Base-by-base conservation (phyloP, 805 yeast species). In the Saccharomycopsis babjevae region DNA sequence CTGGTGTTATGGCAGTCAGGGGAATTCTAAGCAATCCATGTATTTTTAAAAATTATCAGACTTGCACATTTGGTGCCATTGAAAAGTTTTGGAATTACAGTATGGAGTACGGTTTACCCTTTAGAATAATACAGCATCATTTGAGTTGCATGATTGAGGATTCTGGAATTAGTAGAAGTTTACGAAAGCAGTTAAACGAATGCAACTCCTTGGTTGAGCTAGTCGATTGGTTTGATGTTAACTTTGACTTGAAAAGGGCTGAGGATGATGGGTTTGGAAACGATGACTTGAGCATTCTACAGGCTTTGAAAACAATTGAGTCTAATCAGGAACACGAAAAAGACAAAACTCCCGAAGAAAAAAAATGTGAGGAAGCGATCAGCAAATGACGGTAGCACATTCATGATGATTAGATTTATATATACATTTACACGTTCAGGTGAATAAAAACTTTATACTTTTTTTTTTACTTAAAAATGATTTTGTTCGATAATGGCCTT, bases 1-100 rank as follows among this genome's bases (percentile, higher is more conserved):
- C 89, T 70, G 99, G 98, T 7, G 88, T 94, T 7, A 94, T 94
- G 99, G 86, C 97, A 1, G 99, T 89, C 1, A 76, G 99, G 64
- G 99, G 99, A 0, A 76, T 89, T 2, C 74, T 94, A 57, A 76
- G 81, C 34, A 94, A 94, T 70, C 99, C 99, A 0, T 96, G 92
- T 0, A 68, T 94, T 65, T 94, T 94, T 73, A 30, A 38, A 8
- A 96, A 96, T 0, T 81, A 72, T 68, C 75, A 76, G 0, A 76
- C 74, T 58, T 86, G 97, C 1, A 97, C 98, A 1, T 94, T 98
- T 97, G 82, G 85, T 6, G 93, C 96, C 7, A 74, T 94, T 5
- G 99, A 94, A 71, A 76, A 77, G 62, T 88, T 93, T 70, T 83
- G 91, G 88, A 85, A 89, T 67, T 83, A 85, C 65, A 81, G 88